Base-by-base conservation (phyloP, 1,139 yeast species). In the Suhomyces anneliseae region DNA sequence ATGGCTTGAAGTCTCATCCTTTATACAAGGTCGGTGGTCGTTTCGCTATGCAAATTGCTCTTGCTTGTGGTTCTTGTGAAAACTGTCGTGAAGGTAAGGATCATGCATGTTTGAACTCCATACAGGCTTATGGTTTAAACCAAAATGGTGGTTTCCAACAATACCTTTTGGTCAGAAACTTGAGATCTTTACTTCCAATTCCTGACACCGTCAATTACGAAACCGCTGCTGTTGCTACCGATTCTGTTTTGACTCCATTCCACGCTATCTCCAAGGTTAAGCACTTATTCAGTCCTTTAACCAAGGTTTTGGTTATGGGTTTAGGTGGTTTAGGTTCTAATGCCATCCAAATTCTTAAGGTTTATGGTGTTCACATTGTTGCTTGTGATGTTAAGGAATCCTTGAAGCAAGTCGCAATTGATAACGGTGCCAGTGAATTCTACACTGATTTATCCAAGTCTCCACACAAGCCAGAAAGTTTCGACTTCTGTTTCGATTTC, bases 311-410 rank as follows among this genome's bases (percentile, higher is more conserved):
- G 44, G 66, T 77, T 6, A 58, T 76, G 44, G 83, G 83, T 1
- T 60, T 75, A 38, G 82, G 83, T 8, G 83, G 83, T 1, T 64
- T 78, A 45, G 82, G 83, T 0, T 61, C 76, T 51, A 77, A 77
- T 57, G 82, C 76, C 2, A 47, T 78, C 14, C 83, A 78, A 53
- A 72, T 78, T 34, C 64, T 76, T 44, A 66, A 64, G 43, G 59
- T 61, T 32, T 75, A 66, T 48, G 76, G 76, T n/a, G 70, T 74
- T 48, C 54, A 69, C 34, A 64, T 76, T 7, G 74, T 75, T 14
- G 76, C 72, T 5, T 59, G 64, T 40, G 82, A 76, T 51, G 57
- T 66, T 38, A 74, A 75, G 57, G 57, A 61, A 5, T 70, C 64
- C 11, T 55, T 65, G 31, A 61, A 57, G 37, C 46, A 53, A 2